Evolutionary conservation across 495 filamentous ascomycete genomes (phyloP).

Genomic region (Penicillium canescens): DNA sequence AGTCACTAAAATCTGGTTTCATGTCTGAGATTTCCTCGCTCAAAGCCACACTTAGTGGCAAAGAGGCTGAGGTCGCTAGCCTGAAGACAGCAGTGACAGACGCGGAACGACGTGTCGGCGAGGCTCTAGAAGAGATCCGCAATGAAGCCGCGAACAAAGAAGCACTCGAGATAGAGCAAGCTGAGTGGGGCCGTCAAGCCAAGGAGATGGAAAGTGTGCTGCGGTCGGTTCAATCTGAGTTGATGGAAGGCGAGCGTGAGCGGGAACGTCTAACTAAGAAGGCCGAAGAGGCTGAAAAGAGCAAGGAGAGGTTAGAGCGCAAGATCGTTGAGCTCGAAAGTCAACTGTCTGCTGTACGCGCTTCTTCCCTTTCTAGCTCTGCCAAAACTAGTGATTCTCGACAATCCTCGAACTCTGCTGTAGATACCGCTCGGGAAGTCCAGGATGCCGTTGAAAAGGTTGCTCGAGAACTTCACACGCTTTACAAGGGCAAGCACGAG

Average conservation of each 20-base stretch:
- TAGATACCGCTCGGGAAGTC: slow-evolving; percentile 52
- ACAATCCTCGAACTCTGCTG: slow-evolving; percentile 24
- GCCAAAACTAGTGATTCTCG: slow-evolving; percentile 10
- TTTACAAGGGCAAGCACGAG: slow-evolving; percentile 98
- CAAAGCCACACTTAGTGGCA: slow-evolving; percentile 83
- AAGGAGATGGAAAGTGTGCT: slow-evolving; percentile 83
- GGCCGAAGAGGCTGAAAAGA: slow-evolving; percentile 73
- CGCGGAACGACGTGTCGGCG: slow-evolving; percentile 88
- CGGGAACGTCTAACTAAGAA: slow-evolving; percentile 69
- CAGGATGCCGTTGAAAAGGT: slow-evolving; percentile 92
- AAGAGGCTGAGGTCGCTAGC: slow-evolving; percentile 82
- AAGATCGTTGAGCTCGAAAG: slow-evolving; percentile 66
- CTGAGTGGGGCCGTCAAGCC: slow-evolving; percentile 78
- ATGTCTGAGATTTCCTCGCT: slow-evolving; percentile 87
- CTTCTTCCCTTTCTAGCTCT: slow-evolving; percentile 31
- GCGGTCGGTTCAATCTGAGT: slow-evolving; percentile 75
- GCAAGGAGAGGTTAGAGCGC: slow-evolving; percentile 60
- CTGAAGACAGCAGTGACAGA: slow-evolving; percentile 84
- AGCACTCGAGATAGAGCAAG: slow-evolving; percentile 71
- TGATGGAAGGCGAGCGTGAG: slow-evolving; percentile 72
- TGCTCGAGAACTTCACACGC: slow-evolving; percentile 79
- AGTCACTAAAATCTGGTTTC: slow-evolving; percentile 85
- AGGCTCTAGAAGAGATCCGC: slow-evolving; percentile 75
- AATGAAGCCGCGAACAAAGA: slow-evolving; percentile 71
- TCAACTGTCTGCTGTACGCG: slow-evolving; percentile 66